These are phyloP conservation scores for Marsdenia floribunda DNA, from an alignment of 257 asterid species.

Conservation along the genomic window DNA sequence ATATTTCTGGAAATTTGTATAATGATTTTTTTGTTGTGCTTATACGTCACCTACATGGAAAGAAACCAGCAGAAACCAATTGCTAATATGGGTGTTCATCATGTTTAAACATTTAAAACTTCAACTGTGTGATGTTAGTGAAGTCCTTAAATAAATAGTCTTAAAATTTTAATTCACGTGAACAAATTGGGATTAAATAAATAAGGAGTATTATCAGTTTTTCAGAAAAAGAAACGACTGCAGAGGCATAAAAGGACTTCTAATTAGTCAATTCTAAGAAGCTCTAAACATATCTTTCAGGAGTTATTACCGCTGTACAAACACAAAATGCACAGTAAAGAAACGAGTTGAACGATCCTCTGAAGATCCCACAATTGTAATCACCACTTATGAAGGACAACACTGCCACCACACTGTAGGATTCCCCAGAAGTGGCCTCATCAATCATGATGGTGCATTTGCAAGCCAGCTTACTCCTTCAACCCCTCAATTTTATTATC, in stretches of 20 bases:
- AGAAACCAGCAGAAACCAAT: neutral
- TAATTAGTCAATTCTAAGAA: neutral
- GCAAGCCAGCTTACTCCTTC: slow-evolving; percentile 28
- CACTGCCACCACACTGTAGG: slow-evolving; percentile 74
- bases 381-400: slow-evolving; percentile 87
- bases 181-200: neutral
- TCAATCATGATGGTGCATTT: slow-evolving; percentile 23
- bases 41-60: neutral
- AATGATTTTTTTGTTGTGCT: neutral
- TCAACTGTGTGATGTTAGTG: neutral
- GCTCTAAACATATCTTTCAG: slow-evolving; percentile 25
- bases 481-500: slow-evolving; percentile 28
- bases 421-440: slow-evolving; percentile 47
- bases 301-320: slow-evolving; percentile 90
- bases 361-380: slow-evolving; percentile 66
- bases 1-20: neutral
- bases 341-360: slow-evolving; percentile 79
- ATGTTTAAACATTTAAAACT: neutral
- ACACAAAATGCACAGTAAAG: slow-evolving; percentile 77
- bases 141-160: neutral
- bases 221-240: neutral
- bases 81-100: neutral
- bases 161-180: neutral
- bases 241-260: neutral
- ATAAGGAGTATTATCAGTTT: neutral